A percentile compares a stretch with the other conserved stretches of the same genome.
Evolutionary conservation across 176 grass and related monocot species (phyloP).

Genomic region (Sorghum bicolor): DNA sequence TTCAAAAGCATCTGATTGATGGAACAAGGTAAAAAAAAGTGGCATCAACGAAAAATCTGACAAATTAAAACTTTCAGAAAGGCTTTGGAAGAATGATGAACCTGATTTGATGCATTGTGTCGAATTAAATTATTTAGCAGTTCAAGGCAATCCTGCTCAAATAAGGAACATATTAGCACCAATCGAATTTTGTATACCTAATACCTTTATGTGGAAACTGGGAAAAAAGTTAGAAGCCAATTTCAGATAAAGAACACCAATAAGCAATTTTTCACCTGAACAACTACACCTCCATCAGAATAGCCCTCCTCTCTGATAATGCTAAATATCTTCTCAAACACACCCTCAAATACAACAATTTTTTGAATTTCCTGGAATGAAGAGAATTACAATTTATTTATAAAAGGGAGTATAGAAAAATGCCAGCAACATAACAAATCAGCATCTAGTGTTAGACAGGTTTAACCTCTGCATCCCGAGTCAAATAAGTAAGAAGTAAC

Average conservation of each 20-base stretch:
- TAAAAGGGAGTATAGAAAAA: not conserved
- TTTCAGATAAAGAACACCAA: slow-evolving; percentile 14
- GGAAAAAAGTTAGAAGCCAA: not conserved
- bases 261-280: slow-evolving; percentile 63
- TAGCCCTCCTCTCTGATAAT: slow-evolving; percentile 95
- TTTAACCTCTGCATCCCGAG: slow-evolving; percentile 86
- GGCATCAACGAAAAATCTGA: slow-evolving; percentile 10
- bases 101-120: slow-evolving; percentile 89
- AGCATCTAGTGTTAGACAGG: slow-evolving; percentile 30
- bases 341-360: slow-evolving; percentile 98
- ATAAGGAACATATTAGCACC: slow-evolving; percentile 34
- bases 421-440: not conserved
- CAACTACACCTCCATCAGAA: slow-evolving; percentile 99
- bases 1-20: slow-evolving; percentile 86
- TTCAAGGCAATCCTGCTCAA: slow-evolving; percentile 89
- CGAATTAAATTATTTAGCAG: slow-evolving; percentile 97
- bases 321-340: slow-evolving; percentile 99
- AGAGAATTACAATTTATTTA: not conserved
- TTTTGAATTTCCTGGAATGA: slow-evolving; percentile 97
- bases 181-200: slow-evolving; percentile 12
- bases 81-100: slow-evolving; percentile 22
- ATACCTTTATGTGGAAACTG: slow-evolving; percentile 18
- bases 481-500: slow-evolving; percentile 95
- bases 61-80: slow-evolving; percentile 31
- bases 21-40: slow-evolving; percentile 21